Evolutionary conservation across 139 green algal genomes (phyloP), one percentile per base, ranked within the genome.

Genomic region (Desmodesmus armatus): DNA sequence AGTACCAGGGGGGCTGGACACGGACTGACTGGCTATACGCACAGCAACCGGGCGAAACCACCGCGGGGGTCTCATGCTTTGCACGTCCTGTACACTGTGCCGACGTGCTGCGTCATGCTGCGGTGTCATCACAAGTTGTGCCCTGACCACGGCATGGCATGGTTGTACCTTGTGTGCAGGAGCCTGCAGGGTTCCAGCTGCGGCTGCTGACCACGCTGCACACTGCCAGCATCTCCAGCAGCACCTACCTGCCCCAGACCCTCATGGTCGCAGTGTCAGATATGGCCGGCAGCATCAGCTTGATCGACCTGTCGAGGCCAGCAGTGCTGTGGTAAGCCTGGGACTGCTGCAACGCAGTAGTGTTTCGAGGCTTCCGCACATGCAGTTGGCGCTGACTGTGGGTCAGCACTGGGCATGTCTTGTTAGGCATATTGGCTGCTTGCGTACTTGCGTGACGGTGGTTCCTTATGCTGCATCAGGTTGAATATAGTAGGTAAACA

Each of bases 131-230:
- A n/a, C n/a, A n/a, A n/a, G n/a, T n/a, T n/a, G n/a, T n/a, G n/a
- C n/a, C n/a, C n/a, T n/a, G n/a, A n/a, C n/a, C n/a, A n/a, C n/a
- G n/a, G n/a, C n/a, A n/a, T n/a, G n/a, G n/a, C n/a, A n/a, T n/a
- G n/a, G n/a, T n/a, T n/a, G n/a, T n/a, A n/a, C n/a, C n/a, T n/a
- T n/a, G n/a, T 17, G 4, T 87, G 27, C 33, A 44, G 27, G 85
- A 92, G 78, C 80, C 82, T 0, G 25, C 83, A 9, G 88, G 88
- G 15, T 86, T 89, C 66, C 88, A 92, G 58, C 80, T 92, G 78
- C 65, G 87, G 47, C 65, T 92, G 63, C 70, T 72, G 41, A 55
- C 84, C 4, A 67, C 23, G 43, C 62, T 90, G 51, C 82, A 84
- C 82, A 85, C 74, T 4, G 58, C 62, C 5, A 73, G 82, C 44